A percentile compares a stretch with the other conserved stretches of the same genome.
These are phyloP conservation scores for Beauveria rudraprayagi DNA, from an alignment of 2,329 filamentous ascomycete genomes.

Conservation along the genomic window DNA sequence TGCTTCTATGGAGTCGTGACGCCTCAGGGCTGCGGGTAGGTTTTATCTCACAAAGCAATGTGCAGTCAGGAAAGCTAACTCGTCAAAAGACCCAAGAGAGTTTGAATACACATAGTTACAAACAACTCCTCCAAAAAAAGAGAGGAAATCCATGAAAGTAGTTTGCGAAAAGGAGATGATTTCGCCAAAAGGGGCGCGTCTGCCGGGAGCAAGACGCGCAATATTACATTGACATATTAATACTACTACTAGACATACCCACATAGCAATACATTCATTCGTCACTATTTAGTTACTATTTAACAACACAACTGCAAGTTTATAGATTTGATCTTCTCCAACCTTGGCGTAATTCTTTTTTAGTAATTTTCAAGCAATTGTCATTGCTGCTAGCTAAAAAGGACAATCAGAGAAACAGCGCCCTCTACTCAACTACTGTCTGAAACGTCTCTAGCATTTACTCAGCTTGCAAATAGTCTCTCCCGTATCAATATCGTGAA, in stretches of 20 bases:
- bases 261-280: background rate
- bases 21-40: conserved; percentile 50
- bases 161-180: background rate
- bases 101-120: background rate
- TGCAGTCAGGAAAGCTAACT: conserved; percentile 14
- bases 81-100: background rate
- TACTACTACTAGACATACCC: conserved; percentile 1
- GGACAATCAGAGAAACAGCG: background rate
- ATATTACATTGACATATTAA: background rate
- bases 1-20: conserved; percentile 50
- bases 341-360: background rate
- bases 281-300: background rate
- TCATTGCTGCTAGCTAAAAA: background rate
- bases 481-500: background rate
- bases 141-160: background rate
- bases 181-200: no score
- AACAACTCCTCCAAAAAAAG: no score
- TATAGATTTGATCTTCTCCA: background rate
- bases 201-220: background rate
- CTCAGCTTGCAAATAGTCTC: background rate
- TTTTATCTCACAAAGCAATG: conserved; percentile 11
- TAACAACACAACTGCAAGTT: background rate
- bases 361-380: background rate
- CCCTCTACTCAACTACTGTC: background rate
- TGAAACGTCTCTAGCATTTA: background rate